Evolutionary conservation across 2,329 filamentous ascomycete genomes (phyloP), one percentile per base, ranked within the genome.

Genomic region (Epichloe uncinata): DNA sequence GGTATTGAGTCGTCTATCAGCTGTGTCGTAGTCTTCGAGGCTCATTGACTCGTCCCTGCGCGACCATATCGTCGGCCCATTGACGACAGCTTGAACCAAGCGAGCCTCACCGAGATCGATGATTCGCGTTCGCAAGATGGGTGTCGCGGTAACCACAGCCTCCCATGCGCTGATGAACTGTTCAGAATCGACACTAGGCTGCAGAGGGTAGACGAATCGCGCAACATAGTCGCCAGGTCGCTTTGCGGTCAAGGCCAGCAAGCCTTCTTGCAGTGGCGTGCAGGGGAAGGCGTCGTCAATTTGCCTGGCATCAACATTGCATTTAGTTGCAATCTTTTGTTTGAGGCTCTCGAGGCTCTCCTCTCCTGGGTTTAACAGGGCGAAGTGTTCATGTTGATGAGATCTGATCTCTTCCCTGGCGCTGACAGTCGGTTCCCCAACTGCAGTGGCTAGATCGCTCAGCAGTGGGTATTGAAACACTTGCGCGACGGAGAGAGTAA

Each of bases 231-330:
- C 69, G 22, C 22, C 63, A 60, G 43, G 68, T 61, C 55, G 70
- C 71, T 50, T 66, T 63, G 18, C 57, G 1, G 73, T 71, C 15
- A 75, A 57, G 1, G 72, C 70, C 58, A 77, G 67, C 3, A 78
- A 64, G 2, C 68, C 72, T 56, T 74, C 73, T 52, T 78, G 74
- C 3, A 75, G 58, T 0, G 73, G 66, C 0, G 72, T 72, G 57
- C 72, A 74, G 0, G 73, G 73, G 47, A 73, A 77, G 0, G 73
- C 60, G 50, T 77, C 73, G 43, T 73, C 69, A 12, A 74, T 60
- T 26, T 56, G 30, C 2, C 13, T 18, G 5, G 33, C 37, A 15
- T 43, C 34, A 11, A 54, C 45, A 15, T 43, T n/a, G 15, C 42
- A 38, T 44, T 49, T 37, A n/a, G 18, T 16, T 44, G 45, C 49